Percentiles rank a stretch among this genome's conserved stretches.
Conservation (phyloP, 2,329 filamentous ascomycete genomes). For the Botryotinia narcissicola region DNA sequence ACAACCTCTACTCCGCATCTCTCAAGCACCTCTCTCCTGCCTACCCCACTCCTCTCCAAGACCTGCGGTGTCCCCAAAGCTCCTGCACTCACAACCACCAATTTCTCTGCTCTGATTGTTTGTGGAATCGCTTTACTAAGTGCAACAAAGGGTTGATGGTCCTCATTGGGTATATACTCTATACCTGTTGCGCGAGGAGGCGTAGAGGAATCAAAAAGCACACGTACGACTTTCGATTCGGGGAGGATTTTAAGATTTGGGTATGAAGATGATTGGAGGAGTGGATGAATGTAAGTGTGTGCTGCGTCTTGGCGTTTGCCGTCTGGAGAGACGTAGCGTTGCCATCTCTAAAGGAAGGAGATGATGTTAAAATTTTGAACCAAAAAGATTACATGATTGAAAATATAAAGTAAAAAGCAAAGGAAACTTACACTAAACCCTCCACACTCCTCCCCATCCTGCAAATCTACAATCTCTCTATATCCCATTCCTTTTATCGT, state of each 20-base stretch:
- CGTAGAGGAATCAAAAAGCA: slow-evolving; percentile 50
- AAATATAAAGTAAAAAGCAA: background rate
- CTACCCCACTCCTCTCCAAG: slow-evolving; percentile 62
- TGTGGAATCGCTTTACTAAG: slow-evolving; percentile 36
- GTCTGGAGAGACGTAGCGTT: slow-evolving; percentile 49
- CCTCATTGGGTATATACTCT: slow-evolving; percentile 53
- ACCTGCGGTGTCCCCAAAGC: slow-evolving; percentile 43
- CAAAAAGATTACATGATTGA: background rate
- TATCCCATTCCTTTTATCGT: slow-evolving; percentile 50
- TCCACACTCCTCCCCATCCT: slow-evolving; percentile 47
- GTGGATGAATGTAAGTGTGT: slow-evolving; percentile 53
- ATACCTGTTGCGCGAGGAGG: slow-evolving; percentile 55
- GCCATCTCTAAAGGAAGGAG: slow-evolving; percentile 41
- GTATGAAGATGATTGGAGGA: slow-evolving; percentile 48
- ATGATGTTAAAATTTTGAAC: background rate
- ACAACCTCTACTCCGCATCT: slow-evolving; percentile 47
- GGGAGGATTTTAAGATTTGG: slow-evolving; percentile 59
- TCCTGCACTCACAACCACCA: slow-evolving; percentile 50
- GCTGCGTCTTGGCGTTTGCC: slow-evolving; percentile 59
- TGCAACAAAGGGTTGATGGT: slow-evolving; percentile 40
- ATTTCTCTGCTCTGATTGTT: slow-evolving; percentile 50
- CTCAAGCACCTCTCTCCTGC: slow-evolving; percentile 49
- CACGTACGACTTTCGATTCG: slow-evolving; percentile 53
- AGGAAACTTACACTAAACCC: slow-evolving; percentile 35
- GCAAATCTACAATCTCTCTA: slow-evolving; percentile 52